A percentile compares a stretch with the other conserved stretches of the same genome.
These are phyloP conservation scores for Bonia amplexicaulis DNA, from an alignment of 176 grass and related monocot species.

Conservation along the genomic window DNA sequence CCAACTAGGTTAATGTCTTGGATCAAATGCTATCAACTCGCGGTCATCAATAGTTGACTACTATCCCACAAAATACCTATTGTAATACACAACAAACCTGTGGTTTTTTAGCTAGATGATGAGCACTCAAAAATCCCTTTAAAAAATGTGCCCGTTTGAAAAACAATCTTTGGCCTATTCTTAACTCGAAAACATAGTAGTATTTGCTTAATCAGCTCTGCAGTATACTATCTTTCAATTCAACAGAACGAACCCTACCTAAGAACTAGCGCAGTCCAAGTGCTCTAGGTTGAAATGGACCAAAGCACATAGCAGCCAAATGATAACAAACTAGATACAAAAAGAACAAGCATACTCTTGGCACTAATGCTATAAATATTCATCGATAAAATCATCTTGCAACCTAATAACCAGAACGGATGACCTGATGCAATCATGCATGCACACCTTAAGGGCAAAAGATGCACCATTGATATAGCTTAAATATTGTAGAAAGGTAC, in stretches of 20 bases:
- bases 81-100: not conserved
- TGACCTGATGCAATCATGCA: slow-evolving; percentile 13
- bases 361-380: not conserved
- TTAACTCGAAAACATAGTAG: not conserved
- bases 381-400: not conserved
- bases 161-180: not conserved
- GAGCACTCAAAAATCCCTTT: not conserved
- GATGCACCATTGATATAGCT: slow-evolving; percentile 4
- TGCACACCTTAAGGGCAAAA: not conserved
- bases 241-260: not conserved
- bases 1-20: not conserved
- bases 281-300: not conserved
- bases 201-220: not conserved
- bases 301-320: not conserved
- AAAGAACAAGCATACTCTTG: not conserved
- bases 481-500: slow-evolving; percentile 19
- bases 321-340: not conserved
- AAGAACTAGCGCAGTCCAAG: not conserved
- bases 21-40: not conserved
- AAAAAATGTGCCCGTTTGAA: not conserved
- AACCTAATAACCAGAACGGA: not conserved
- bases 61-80: not conserved
- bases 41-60: not conserved
- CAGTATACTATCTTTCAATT: not conserved
- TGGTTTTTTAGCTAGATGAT: not conserved